These are phyloP conservation scores for Mortierella sp. DNA, from an alignment of 371 early-diverging fungal genomes.

Conservation along the genomic window DNA sequence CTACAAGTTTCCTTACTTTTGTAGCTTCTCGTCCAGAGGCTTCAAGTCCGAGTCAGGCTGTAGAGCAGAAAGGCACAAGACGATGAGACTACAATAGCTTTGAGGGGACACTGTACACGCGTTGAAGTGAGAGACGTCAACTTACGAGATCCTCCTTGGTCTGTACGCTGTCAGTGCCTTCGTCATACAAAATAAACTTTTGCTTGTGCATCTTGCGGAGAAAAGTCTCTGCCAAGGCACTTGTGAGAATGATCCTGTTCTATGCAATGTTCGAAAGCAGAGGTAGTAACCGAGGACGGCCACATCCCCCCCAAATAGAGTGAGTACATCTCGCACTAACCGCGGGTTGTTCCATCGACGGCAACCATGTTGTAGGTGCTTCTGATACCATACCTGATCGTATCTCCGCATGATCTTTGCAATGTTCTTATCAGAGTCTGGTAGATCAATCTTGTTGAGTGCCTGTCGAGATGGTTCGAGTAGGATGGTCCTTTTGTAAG, in stretches of 20 bases:
- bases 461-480: constrained; percentile 53
- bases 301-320: too few species aligned
- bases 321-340: too few species aligned
- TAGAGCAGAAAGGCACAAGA: background rate
- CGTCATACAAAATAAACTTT: constrained; percentile 68
- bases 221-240: constrained; percentile 83
- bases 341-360: too few species aligned
- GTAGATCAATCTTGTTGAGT: constrained; percentile 85
- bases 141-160: constrained; percentile 64
- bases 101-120: too few species aligned
- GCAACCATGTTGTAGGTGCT: too few species aligned
- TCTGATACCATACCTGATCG: constrained; percentile 53
- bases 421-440: constrained; percentile 84
- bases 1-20: constrained; percentile 44
- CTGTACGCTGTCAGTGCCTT: constrained; percentile 75
- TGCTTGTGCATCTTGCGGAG: constrained; percentile 77
- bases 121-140: background rate
- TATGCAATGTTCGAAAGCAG: constrained; percentile 3
- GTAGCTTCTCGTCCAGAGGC: constrained; percentile 71
- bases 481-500: too few species aligned
- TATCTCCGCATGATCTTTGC: constrained; percentile 78
- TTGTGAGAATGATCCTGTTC: constrained; percentile 73
- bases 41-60: constrained; percentile 64
- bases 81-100: too few species aligned
- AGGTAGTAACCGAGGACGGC: background rate